Base-by-base conservation (phyloP, 2,329 filamentous ascomycete species). In the Neoscytalidium dimidiatum region DNA sequence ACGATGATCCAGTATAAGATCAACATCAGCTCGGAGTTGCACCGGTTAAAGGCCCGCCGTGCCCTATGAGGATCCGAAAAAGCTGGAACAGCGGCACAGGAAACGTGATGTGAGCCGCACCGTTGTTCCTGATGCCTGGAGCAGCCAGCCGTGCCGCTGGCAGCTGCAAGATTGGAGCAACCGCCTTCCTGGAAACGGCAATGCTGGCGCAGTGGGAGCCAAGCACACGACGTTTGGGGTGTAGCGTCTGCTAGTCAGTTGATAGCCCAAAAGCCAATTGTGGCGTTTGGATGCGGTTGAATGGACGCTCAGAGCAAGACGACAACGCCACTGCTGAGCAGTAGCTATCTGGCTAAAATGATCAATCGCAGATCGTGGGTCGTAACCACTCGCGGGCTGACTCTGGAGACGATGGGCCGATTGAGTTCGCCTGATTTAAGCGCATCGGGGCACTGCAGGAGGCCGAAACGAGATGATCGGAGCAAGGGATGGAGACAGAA, bases 401-500 rank as follows among this genome's bases (percentile, higher is more conserved):
- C 56, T 48, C 28, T n/a, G 35, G 33, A 14, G 31, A 31, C 31
- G 52, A 53, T 35, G 52, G 33, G 38, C 17, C 35, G 38, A n/a
- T 46, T 48, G 13, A 60, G 56, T 29, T 60, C 38, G 38, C n/a
- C 56, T 48, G 52, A 28, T 28, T 57, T 28, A 57, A 28, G 52
- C 52, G 52, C 33, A 44, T 33, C 26, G 8, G 19, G n/a, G 28
- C 26, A 14, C 56, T 46, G 56, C 41, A 44, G 28, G 56, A 21
- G 41, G 41, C 11, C 56, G 8, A 23, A 60, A 60, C 28, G 41
- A 60, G 56, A 13, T 46, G 56, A 60, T 60, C 38, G n/a, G 56
- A 60, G 56, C 56, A 35, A 60, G 56, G 56, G 56, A 21, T 38
- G 17, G 8, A 11, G 28, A 29, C 56, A 46, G 38, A 46, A 60